Percentiles rank a stretch among this genome's conserved stretches.
These are phyloP conservation scores for Dictyostelium firmibasis DNA, from an alignment of 78 protist species.

Conservation along the genomic window DNA sequence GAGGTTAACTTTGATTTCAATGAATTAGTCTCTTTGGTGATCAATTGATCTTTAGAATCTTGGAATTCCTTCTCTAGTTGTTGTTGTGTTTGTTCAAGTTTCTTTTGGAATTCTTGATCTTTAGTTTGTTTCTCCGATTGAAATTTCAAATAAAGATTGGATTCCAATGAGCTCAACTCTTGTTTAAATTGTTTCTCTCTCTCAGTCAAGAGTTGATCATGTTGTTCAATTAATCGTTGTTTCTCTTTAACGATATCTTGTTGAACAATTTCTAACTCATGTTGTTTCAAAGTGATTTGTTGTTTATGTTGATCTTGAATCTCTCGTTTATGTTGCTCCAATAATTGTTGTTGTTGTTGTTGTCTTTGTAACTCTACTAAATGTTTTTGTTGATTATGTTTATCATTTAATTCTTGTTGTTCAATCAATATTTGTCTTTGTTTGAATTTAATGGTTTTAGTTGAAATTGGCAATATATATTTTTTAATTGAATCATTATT, in stretches of 20 bases:
- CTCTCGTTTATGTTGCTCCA: not conserved
- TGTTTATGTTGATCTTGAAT: not conserved
- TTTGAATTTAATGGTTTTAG: not conserved
- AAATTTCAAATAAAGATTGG: not conserved
- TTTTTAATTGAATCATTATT: not conserved
- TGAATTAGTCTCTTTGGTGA: not conserved
- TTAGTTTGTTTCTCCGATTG: not conserved
- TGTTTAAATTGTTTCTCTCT: not conserved
- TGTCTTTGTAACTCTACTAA: not conserved
- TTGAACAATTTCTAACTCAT: not conserved
- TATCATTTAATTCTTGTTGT: not conserved
- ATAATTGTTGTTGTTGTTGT: not conserved
- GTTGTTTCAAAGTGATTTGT: not conserved
- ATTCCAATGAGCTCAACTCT: not conserved
- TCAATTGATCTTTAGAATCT: not conserved
- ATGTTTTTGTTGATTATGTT: conserved; percentile 45
- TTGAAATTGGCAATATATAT: conserved; percentile 2
- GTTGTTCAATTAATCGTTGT: not conserved
- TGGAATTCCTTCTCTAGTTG: not conserved
- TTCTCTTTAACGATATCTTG: not conserved
- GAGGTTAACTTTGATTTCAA: not conserved
- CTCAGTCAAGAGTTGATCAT: not conserved
- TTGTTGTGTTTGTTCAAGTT: not conserved
- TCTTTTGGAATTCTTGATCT: not conserved
- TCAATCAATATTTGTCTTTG: not conserved